phyloP scores from a whole-genome alignment of 164 flowering plant genomes.

The Magnolia sinica region DNA sequence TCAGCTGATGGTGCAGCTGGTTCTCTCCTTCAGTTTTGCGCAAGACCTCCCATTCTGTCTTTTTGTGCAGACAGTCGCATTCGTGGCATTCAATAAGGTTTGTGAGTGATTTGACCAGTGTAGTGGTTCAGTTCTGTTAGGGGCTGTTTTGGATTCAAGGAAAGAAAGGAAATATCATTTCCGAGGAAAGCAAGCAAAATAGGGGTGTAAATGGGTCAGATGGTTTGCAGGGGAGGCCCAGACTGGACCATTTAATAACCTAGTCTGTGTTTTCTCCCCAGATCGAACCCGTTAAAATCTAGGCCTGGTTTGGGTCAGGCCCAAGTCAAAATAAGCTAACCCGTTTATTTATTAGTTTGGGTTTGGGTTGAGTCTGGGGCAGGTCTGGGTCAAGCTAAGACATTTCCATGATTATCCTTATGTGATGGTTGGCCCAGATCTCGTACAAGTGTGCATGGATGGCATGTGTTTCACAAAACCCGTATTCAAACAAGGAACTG shows the following conservation, averaged over 20 bases:
- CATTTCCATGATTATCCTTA: too few relatives aligned
- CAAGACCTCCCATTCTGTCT: slow-evolving; percentile 79
- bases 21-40: slow-evolving; percentile 56
- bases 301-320: too few relatives aligned
- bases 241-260: too few relatives aligned
- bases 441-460: too few relatives aligned
- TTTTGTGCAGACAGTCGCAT: slow-evolving; percentile 85
- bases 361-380: too few relatives aligned
- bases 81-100: slow-evolving; percentile 97
- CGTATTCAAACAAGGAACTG: too few relatives aligned
- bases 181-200: neutral
- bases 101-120: slow-evolving; percentile 6
- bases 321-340: too few relatives aligned
- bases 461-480: too few relatives aligned
- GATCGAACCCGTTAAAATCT: neutral
- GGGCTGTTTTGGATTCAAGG: neutral
- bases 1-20: slow-evolving; percentile 79
- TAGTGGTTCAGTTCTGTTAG: neutral
- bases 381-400: too few relatives aligned
- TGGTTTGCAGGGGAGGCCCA: neutral
- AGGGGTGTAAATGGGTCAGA: neutral
- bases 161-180: neutral
- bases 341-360: too few relatives aligned
- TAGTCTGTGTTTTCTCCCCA: neutral
- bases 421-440: too few relatives aligned